Conservation (phyloP, 495 filamentous ascomycete species). For the Lichina pygmaea region DNA sequence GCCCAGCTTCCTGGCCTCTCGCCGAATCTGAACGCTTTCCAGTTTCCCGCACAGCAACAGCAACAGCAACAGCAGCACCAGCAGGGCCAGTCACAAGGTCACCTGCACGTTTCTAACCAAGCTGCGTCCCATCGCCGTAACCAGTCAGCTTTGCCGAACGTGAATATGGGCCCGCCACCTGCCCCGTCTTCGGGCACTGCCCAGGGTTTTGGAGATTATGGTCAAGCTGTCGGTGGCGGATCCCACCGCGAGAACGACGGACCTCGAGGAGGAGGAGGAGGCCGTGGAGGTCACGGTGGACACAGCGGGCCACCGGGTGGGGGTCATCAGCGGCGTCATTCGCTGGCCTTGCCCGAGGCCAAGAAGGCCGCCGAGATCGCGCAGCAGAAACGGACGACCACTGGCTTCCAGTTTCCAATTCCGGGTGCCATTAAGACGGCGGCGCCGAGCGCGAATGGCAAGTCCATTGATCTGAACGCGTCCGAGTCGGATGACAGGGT, state of each 20-base stretch:
- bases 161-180: slow-evolving; percentile 80
- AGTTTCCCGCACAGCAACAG: slow-evolving; percentile 37
- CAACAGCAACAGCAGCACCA: slow-evolving; percentile 24
- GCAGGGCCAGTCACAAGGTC: slow-evolving; percentile 33
- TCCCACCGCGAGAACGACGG: slow-evolving; percentile 26
- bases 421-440: slow-evolving; percentile 32
- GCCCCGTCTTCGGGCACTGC: slow-evolving; percentile 91
- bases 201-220: too few species aligned
- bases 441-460: slow-evolving; percentile 13
- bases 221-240: slow-evolving; percentile 20
- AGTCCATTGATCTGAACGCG: slow-evolving; percentile 19
- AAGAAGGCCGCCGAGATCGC: slow-evolving; percentile 94
- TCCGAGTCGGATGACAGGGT: slow-evolving; percentile 17
- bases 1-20: slow-evolving; percentile 45
- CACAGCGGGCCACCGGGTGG: slow-evolving; percentile 32
- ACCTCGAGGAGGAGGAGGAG: slow-evolving; percentile 24
- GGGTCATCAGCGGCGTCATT: slow-evolving; percentile 86
- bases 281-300: slow-evolving; percentile 52
- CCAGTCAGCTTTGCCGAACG: slow-evolving; percentile 84
- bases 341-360: slow-evolving; percentile 77
- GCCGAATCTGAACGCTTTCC: slow-evolving; percentile 59
- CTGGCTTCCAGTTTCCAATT: slow-evolving; percentile 81
- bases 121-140: slow-evolving; percentile 83
- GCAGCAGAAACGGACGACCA: slow-evolving; percentile 85
- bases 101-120: slow-evolving; percentile 51